phyloP scores from a whole-genome alignment of 106 monocot species.

The Dioscorea alata region DNA sequence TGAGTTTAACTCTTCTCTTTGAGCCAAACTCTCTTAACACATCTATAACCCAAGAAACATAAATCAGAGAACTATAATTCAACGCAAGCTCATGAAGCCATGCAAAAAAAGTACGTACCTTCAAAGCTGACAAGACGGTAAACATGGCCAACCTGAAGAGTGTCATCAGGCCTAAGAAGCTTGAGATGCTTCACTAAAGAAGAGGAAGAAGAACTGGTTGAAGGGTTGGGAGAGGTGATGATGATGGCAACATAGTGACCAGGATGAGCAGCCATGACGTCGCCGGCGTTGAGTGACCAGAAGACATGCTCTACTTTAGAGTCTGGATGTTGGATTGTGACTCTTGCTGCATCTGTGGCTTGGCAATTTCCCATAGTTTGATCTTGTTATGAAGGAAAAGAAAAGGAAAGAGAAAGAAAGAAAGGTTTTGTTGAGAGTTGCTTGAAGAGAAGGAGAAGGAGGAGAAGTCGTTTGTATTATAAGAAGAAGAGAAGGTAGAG shows the following conservation, averaged over 20 bases:
- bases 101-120: conserved; percentile 15
- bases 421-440: too few species aligned
- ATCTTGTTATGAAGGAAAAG: neutral
- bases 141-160: conserved; percentile 40
- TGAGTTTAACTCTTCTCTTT: conserved; percentile 22
- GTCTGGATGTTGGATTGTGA: conserved; percentile 44
- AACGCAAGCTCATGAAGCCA: neutral
- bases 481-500: too few species aligned
- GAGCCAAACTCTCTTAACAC: conserved; percentile 26
- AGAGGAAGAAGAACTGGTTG: neutral
- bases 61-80: neutral
- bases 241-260: conserved; percentile 56
- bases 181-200: conserved; percentile 32
- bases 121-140: conserved; percentile 53
- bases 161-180: conserved; percentile 51
- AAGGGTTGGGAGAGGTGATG: conserved; percentile 7
- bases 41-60: conserved; percentile 1
- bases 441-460: too few species aligned
- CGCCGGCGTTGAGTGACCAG: conserved; percentile 36
- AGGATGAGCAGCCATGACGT: conserved; percentile 56
- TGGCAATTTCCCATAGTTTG: conserved; percentile 55
- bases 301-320: conserved; percentile 34
- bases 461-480: too few species aligned
- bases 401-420: too few species aligned
- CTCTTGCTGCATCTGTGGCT: conserved; percentile 46